A percentile compares a stretch with the other conserved stretches of the same genome.
phyloP scores from a whole-genome alignment of 805 yeast genomes.

The Trichomonascus vanleenenianus region DNA sequence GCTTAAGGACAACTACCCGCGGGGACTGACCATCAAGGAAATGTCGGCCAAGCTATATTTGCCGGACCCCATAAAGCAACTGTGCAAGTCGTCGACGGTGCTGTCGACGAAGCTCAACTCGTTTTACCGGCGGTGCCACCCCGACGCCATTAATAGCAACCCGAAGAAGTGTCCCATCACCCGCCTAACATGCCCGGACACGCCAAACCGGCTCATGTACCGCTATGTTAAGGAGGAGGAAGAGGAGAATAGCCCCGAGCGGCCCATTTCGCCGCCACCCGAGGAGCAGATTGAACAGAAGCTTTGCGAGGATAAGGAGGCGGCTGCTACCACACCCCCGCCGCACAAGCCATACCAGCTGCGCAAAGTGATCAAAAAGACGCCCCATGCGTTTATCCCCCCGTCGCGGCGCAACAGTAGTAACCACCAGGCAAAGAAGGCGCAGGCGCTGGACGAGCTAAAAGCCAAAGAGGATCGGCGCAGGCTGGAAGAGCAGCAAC shows the following conservation, averaged over 20 bases:
- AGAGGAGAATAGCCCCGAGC: not conserved
- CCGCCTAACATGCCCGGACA: constrained; percentile 21
- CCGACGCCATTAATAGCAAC: constrained; percentile 13
- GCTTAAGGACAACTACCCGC: constrained; percentile 17
- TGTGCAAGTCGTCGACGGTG: constrained; percentile 25
- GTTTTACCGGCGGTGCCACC: constrained; percentile 24
- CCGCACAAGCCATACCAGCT: constrained; percentile 10
- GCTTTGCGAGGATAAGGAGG: not conserved
- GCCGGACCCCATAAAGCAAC: constrained; percentile 7
- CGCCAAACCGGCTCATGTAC: constrained; percentile 26
- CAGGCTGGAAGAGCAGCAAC: not conserved
- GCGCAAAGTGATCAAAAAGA: constrained; percentile 16
- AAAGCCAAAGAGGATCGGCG: not conserved
- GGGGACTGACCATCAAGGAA: constrained; percentile 26
- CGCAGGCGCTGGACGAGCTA: not conserved
- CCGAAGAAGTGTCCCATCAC: constrained; percentile 23
- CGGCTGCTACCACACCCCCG: not conserved
- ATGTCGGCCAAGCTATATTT: constrained; percentile 12
- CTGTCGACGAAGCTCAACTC: constrained; percentile 28
- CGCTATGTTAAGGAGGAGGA: constrained; percentile 12
- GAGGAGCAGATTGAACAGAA: constrained; percentile 3
- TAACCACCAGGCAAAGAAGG: not conserved
- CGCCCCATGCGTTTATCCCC: constrained; percentile 17
- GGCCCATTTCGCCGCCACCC: constrained; percentile 6
- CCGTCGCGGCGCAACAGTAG: constrained; percentile 8